phyloP scores from a whole-genome alignment of 441 rosid genomes.

The Adansonia gregorii region DNA sequence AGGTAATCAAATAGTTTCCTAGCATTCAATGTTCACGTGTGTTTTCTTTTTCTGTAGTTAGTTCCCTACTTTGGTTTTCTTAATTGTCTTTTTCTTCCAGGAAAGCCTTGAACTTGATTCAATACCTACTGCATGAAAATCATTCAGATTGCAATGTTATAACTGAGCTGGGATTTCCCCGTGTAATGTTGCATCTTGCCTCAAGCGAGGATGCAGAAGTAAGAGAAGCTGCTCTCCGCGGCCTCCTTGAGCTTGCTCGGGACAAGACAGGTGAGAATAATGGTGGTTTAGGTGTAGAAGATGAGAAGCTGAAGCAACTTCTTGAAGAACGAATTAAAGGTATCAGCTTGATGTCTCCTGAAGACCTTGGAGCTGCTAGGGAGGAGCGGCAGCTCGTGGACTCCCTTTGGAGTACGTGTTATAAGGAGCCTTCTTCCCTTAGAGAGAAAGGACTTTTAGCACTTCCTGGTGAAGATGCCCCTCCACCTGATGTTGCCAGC shows the following conservation, averaged over 20 bases:
- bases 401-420: conserved; percentile 69
- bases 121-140: conserved; percentile 81
- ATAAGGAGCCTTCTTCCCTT: conserved; percentile 74
- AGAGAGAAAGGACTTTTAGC: conserved; percentile 75
- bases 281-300: conserved; percentile 47
- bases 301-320: conserved; percentile 62
- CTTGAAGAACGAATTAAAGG: conserved; percentile 69
- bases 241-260: conserved; percentile 68
- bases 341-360: conserved; percentile 72
- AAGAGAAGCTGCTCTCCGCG: conserved; percentile 83
- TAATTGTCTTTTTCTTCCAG: conserved; percentile 42
- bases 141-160: conserved; percentile 62
- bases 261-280: conserved; percentile 43
- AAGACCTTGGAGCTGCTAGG: conserved; percentile 74
- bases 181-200: conserved; percentile 80
- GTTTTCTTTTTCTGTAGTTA: conserved; percentile 1
- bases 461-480: conserved; percentile 80
- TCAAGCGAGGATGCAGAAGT: conserved; percentile 70
- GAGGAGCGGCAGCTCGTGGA: conserved; percentile 93
- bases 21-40: not conserved
- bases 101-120: conserved; percentile 86
- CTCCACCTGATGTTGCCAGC: conserved; percentile 85
- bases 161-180: conserved; percentile 74
- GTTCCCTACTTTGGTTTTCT: conserved; percentile 1
- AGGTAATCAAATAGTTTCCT: not conserved